These are phyloP conservation scores for Melanopsichium pennsylvanicum DNA, from an alignment of 1,284 basidiomycete genomes.

Conservation along the genomic window DNA sequence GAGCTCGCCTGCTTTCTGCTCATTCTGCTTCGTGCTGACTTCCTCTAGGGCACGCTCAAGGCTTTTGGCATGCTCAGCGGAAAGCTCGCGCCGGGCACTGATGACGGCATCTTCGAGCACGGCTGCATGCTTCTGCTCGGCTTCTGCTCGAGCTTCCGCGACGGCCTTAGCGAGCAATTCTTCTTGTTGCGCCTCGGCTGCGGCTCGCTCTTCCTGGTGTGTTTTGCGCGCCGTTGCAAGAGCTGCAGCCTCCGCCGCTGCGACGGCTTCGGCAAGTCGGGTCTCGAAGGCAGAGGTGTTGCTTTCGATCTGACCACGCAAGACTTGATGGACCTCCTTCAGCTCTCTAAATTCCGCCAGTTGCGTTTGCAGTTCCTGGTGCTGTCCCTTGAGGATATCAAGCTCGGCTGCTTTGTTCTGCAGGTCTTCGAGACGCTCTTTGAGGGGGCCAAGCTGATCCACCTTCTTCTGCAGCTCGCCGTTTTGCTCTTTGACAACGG, in stretches of 20 bases:
- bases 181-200: constrained; percentile 5
- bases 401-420: constrained; percentile 2
- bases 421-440: constrained; percentile 5
- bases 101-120: constrained; percentile 33
- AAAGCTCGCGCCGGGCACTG: constrained; percentile 31
- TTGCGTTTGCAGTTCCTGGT: constrained; percentile 18
- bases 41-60: constrained; percentile 29
- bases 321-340: constrained; percentile 9
- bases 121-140: constrained; percentile 32
- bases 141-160: constrained; percentile 21
- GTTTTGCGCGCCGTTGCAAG: constrained; percentile 17
- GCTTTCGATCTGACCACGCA: constrained; percentile 15
- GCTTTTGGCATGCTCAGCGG: constrained; percentile 22
- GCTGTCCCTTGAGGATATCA: constrained; percentile 6
- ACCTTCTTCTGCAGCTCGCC: constrained; percentile 11
- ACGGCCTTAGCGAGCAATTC: constrained; percentile 19
- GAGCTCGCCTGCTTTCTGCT: constrained; percentile 21
- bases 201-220: constrained; percentile 10
- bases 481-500: background rate
- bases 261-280: constrained; percentile 41
- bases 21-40: constrained; percentile 18
- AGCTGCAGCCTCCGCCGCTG: constrained; percentile 37
- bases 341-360: constrained; percentile 1
- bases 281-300: constrained; percentile 18
- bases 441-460: background rate